Evolutionary conservation across 1,284 basidiomycete species (phyloP), one percentile per base, ranked within the genome.

Genomic region (Cronartium quercuum): DNA sequence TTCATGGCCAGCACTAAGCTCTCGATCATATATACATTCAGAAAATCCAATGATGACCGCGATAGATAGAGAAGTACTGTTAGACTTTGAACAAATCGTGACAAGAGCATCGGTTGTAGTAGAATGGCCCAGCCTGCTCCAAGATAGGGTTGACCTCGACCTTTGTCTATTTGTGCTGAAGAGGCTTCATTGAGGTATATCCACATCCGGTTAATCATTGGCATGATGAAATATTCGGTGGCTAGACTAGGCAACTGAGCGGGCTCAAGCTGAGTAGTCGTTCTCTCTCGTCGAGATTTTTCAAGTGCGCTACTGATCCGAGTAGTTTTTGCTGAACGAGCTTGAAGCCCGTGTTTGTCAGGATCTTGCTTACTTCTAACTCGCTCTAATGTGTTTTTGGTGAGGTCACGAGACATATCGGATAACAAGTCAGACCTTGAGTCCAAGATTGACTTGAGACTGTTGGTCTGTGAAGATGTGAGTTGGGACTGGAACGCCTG

Each of bases 161-260:
- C 60, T 9, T 15, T 35, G 7, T 62, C 37, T 62, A 62, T 12
- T 34, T 37, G 24, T 6, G 37, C 24, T 62, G 29, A 38, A 62
- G 37, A 10, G 18, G 60, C 24, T 62, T 62, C 60, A 21, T 62
- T 35, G 29, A 62, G 13, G 37, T 62, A 62, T 18, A 38, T 35
- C 37, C 29, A 62, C 60, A 62, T 62, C 37, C 60, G 24, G 18
- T 62, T 35, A 15, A 62, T 38, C 60, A 62, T 62, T 21, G 60
- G 60, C 37, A 62, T 62, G 7, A 62, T 35, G 37, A 62, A 62
- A n/a, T 62, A 35, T 62, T 62, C 51, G 51, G 51, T 55, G 29
- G 51, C 51, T 21, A 55, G 51, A 6, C n/a, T 7, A 55, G 51
- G 51, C 2, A 55, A 29, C 51, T 29, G 51, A 29, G 51, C 51